Conservation (phyloP, 129 eudicot species). For the Chrysanthemum makinoi region DNA sequence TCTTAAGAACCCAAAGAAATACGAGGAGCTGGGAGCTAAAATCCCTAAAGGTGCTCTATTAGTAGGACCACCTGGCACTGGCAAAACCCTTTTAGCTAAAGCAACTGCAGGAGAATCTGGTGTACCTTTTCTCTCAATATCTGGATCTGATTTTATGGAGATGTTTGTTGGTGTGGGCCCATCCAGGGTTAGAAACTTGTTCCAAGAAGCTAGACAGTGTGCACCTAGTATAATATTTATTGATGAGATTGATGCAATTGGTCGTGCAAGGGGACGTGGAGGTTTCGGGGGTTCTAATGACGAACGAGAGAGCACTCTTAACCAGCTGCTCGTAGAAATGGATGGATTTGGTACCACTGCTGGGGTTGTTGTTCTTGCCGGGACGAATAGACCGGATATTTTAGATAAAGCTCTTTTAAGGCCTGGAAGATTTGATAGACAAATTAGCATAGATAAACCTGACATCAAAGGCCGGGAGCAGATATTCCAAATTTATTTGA, state of each 20-base stretch:
- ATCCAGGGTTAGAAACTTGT: conserved; percentile 88
- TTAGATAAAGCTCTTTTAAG: conserved; percentile 91
- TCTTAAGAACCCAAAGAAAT: conserved; percentile 73
- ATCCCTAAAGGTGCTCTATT: conserved; percentile 89
- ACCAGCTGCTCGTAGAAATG: conserved; percentile 92
- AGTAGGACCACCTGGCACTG: conserved; percentile 98
- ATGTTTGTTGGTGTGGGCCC: conserved; percentile 99
- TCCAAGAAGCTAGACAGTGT: conserved; percentile 89
- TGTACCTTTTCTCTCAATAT: conserved; percentile 82
- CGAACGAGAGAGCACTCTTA: conserved; percentile 86
- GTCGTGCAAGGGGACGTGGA: conserved; percentile 92
- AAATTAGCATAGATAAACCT: conserved; percentile 80
- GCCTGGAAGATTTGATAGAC: conserved; percentile 94
- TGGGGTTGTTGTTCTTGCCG: conserved; percentile 96
- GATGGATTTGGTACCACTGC: conserved; percentile 93
- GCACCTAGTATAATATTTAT: conserved; percentile 92
- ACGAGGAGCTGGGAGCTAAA: conserved; percentile 83
- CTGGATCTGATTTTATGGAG: conserved; percentile 95
- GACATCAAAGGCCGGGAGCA: conserved; percentile 93
- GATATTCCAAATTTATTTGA: conserved; percentile 73
- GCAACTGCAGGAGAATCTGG: conserved; percentile 97
- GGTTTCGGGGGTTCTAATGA: conserved; percentile 80
- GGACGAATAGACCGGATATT: conserved; percentile 87
- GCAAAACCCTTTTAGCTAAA: conserved; percentile 86
- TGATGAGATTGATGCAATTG: conserved; percentile 97